A percentile compares a stretch with the other conserved stretches of the same genome.
Evolutionary conservation across 1,284 basidiomycete genomes (phyloP).

Genomic region (Pulchroboletus neoregius): DNA sequence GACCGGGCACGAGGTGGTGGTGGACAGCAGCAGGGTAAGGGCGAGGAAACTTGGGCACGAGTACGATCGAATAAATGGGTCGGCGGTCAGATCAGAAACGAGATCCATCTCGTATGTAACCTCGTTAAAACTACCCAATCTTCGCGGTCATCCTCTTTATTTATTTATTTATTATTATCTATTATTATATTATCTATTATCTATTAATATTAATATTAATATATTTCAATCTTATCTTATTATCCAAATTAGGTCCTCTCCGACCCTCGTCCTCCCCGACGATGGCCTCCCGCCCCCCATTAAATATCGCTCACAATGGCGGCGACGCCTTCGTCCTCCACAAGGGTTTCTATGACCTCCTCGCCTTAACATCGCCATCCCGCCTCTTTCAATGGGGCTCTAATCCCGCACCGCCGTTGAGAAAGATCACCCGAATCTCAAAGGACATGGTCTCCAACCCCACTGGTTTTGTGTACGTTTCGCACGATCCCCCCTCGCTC

Average conservation of each 20-base stretch:
- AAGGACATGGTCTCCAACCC: constrained; percentile 62
- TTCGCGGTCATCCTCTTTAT: constrained; percentile 24
- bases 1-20: constrained; percentile 45
- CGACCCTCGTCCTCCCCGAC: no score
- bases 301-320: no score
- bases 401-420: constrained; percentile 37
- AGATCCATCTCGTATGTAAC: constrained; percentile 23
- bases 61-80: constrained; percentile 36
- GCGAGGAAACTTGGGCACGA: constrained; percentile 33
- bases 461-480: constrained; percentile 77
- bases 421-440: constrained; percentile 65
- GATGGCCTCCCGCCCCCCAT: no score
- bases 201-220: no score
- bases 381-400: no score
- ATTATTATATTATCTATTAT: no score
- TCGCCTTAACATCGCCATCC: no score
- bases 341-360: constrained; percentile 84
- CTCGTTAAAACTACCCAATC: constrained; percentile 24
- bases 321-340: no score
- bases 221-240: no score
- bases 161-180: not conserved
- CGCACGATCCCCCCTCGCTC: constrained; percentile 2
- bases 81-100: constrained; percentile 25
- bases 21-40: constrained; percentile 40
- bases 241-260: no score